Base-by-base conservation (phyloP, 768 basidiomycete genomes). In the Agaricus subrufescens region DNA sequence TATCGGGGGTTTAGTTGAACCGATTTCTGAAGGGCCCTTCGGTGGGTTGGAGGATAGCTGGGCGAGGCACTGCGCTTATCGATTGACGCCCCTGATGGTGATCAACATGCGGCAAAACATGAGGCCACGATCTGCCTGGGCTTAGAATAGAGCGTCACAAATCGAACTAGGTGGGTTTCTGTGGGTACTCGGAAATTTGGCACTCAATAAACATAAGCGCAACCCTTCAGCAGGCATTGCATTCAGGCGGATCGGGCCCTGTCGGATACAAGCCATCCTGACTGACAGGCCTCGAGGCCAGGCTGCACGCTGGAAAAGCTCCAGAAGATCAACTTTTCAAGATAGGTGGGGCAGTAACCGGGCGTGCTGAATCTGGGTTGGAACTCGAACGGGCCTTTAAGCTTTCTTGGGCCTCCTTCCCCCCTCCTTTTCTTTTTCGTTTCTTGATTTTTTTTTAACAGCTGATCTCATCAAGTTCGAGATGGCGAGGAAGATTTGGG, bases 31-130 rank as follows among this genome's bases (percentile, higher is more conserved):
- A 43, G 37, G 39, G 14, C 39, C 15, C 49, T n/a, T 26, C 14
- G 40, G 19, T n/a, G 19, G 30, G 19, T 19, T 19, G 19, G 38
- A 38, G 40, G 11, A 25, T 40, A 40, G 15, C 15, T 37, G 54
- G 54, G 19, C 30, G 38, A 34, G 34, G 4, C 25, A 38, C 46
- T 55, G 46, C 46, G 46, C 34, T 55, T 62, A 61, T 61, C 58
- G 58, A 66, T 62, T 53, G 50, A 43, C 29, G 50, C 51, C 56
- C 59, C 54, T 31, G 59, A 59, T 59, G 38, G 49, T 49, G 30
- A 73, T 72, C 69, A 72, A 69, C 73, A 75, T 71, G 74, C 65
- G 74, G 63, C 56, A 52, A 62, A 70, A 69, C 72, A 75, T 71
- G 74, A 73, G 74, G 74, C 66, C 52, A 10, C 29, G 54, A 56